Conservation (phyloP, 2,329 filamentous ascomycete species). For the Penicillium rolfsii region DNA sequence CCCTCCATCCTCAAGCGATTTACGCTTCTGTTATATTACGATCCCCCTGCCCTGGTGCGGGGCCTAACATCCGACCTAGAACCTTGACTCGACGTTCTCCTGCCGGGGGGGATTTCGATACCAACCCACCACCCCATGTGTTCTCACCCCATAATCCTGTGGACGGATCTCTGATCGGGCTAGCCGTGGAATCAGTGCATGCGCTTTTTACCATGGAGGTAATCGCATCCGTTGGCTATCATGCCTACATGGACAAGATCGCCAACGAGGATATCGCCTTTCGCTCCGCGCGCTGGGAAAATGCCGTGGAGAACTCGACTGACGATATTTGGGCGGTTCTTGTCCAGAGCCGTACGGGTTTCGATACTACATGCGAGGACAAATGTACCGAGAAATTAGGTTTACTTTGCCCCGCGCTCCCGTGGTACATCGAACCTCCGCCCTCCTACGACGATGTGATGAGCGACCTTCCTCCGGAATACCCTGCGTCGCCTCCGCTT, state of each 20-base stretch:
- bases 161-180: conserved; percentile 20
- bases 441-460: conserved; percentile 40
- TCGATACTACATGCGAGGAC: background rate
- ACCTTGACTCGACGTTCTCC: conserved; percentile 9
- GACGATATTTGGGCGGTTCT: conserved; percentile 20
- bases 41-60: background rate
- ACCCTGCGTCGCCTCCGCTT: conserved; percentile 33
- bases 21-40: background rate
- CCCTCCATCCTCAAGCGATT: background rate
- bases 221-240: conserved; percentile 9
- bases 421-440: conserved; percentile 31
- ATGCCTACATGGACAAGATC: conserved; percentile 6
- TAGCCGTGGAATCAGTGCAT: conserved; percentile 12
- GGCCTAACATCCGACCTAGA: conserved; percentile 5
- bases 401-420: conserved; percentile 19
- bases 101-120: conserved; percentile 14
- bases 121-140: conserved; percentile 21
- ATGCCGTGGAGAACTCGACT: conserved; percentile 11
- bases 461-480: conserved; percentile 41
- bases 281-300: conserved; percentile 3
- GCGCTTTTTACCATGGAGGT: conserved; percentile 24
- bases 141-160: conserved; percentile 17
- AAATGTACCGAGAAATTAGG: conserved; percentile 12
- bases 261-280: conserved; percentile 4
- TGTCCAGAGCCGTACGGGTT: background rate